Conservation (phyloP, 768 basidiomycete genomes). For the Albatrellus ellisii region DNA sequence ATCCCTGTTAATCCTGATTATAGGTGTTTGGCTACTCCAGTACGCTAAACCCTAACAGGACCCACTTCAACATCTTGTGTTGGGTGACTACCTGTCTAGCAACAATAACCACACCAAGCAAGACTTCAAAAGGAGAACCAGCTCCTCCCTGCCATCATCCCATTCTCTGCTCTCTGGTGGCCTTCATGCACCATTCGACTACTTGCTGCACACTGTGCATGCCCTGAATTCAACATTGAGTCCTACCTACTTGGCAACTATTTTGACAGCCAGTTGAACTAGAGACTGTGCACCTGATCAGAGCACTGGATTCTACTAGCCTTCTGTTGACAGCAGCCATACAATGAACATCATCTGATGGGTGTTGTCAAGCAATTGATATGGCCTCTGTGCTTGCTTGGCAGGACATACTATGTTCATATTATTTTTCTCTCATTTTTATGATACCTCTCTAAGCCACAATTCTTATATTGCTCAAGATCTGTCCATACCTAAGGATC, state of each 20-base stretch:
- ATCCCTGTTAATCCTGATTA: no score
- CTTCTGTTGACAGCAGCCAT: conserved; percentile 45
- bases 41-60: conserved; percentile 8
- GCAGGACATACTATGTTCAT: conserved; percentile 29
- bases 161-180: conserved; percentile 5
- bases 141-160: conserved; percentile 10
- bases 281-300: conserved; percentile 22
- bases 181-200: conserved; percentile 8
- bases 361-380: background rate
- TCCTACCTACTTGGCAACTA: conserved; percentile 71
- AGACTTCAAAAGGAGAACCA: conserved; percentile 16
- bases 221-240: conserved; percentile 10
- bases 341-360: conserved; percentile 36
- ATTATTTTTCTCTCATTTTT: no score
- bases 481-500: no score
- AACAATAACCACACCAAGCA: conserved; percentile 16
- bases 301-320: conserved; percentile 48
- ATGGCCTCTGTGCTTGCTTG: background rate
- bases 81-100: conserved; percentile 9
- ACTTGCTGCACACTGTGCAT: conserved; percentile 7
- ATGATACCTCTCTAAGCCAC: no score
- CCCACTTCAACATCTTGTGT: conserved; percentile 11
- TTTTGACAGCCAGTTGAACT: conserved; percentile 21
- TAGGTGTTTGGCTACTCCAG: conserved; percentile 16
- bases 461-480: no score